These are phyloP conservation scores for Fragaria vesca DNA, from an alignment of 306 rosid genomes.

Conservation along the genomic window DNA sequence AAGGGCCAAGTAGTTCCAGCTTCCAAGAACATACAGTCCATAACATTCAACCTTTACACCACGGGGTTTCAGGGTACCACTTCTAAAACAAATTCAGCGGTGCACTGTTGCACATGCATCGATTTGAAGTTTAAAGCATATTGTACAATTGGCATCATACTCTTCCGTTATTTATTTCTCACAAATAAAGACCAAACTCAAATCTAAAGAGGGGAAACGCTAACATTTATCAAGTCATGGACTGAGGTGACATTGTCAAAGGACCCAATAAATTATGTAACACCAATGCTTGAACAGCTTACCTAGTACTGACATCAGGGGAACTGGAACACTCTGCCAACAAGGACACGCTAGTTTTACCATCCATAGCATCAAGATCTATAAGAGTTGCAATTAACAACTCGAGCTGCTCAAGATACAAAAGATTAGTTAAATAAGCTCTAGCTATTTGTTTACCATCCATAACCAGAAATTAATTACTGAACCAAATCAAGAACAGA, in stretches of 20 bases:
- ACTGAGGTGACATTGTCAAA: neutral
- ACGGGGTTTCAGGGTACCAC: neutral
- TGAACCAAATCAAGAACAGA: constrained; percentile 20
- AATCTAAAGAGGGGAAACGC: neutral
- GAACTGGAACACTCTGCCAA: constrained; percentile 90
- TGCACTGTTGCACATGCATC: neutral
- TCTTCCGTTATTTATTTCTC: constrained; percentile 7
- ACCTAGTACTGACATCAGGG: constrained; percentile 88
- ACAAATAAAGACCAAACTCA: neutral
- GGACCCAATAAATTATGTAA: neutral
- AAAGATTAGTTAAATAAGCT: constrained; percentile 21
- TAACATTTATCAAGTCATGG: neutral
- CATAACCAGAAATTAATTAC: constrained; percentile 14
- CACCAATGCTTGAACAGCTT: constrained; percentile 18
- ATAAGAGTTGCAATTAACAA: constrained; percentile 79
- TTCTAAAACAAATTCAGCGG: neutral
- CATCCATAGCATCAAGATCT: constrained; percentile 96
- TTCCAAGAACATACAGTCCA: neutral
- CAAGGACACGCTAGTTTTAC: constrained; percentile 78
- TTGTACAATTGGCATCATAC: constrained; percentile 1
- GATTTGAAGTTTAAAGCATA: constrained; percentile 7
- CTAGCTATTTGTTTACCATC: constrained; percentile 1
- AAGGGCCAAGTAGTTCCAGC: neutral
- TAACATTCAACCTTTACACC: neutral
- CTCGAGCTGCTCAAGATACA: constrained; percentile 68